These are phyloP conservation scores for Vitis hybrid DNA, from an alignment of 177 flowering plant genomes.

Conservation along the genomic window DNA sequence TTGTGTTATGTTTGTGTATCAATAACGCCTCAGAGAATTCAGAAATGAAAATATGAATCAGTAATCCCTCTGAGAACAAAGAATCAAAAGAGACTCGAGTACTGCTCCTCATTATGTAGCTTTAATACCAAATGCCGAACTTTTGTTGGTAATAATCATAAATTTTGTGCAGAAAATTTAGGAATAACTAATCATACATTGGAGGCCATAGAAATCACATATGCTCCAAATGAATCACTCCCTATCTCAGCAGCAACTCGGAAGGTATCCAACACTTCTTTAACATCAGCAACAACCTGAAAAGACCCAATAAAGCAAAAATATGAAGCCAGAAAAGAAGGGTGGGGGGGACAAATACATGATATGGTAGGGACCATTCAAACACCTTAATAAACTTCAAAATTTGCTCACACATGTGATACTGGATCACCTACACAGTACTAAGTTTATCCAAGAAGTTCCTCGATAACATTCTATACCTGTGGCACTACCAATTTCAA, in stretches of 20 bases:
- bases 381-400: no score
- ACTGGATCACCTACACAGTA: neutral
- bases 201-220: slow-evolving; percentile 98
- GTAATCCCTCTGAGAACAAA: neutral
- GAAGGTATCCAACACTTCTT: slow-evolving; percentile 93
- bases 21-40: no score
- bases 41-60: neutral
- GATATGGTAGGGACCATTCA: neutral
- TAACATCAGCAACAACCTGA: slow-evolving; percentile 80
- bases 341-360: neutral
- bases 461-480: neutral
- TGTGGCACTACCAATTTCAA: neutral
- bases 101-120: neutral
- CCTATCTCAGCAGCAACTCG: slow-evolving; percentile 95
- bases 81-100: neutral
- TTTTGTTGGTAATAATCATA: no score
- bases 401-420: no score
- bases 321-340: neutral
- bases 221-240: slow-evolving; percentile 91
- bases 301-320: slow-evolving; percentile 11
- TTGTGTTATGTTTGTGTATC: no score
- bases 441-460: neutral
- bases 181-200: slow-evolving; percentile 43
- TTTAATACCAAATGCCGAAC: neutral
- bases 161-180: neutral